These are phyloP conservation scores for Ambrosiella cleistominuta DNA, from an alignment of 2,329 filamentous ascomycete genomes.

Conservation along the genomic window DNA sequence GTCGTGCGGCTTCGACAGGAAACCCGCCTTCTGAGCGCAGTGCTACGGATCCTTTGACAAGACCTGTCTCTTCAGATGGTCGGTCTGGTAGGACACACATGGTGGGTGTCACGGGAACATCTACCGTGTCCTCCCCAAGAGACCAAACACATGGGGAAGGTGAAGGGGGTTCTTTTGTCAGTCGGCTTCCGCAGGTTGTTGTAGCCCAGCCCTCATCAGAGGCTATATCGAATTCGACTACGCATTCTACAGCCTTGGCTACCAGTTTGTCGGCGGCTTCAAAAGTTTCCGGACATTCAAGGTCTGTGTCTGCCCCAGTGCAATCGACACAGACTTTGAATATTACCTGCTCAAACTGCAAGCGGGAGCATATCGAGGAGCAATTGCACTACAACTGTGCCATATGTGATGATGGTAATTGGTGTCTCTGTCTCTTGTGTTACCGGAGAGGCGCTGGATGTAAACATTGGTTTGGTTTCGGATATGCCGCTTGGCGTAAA, in stretches of 20 bases:
- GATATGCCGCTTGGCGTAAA: slow-evolving; percentile 47
- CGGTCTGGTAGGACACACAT: slow-evolving; percentile 46
- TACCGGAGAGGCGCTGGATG: slow-evolving; percentile 66
- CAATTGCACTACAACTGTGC: slow-evolving; percentile 71
- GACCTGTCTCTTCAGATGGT: slow-evolving; percentile 26
- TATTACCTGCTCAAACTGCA: slow-evolving; percentile 56
- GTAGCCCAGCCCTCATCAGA: neutral
- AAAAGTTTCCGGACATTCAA: neutral
- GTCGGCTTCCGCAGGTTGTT: slow-evolving; percentile 5
- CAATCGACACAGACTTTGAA: slow-evolving; percentile 38
- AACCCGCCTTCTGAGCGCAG: slow-evolving; percentile 22
- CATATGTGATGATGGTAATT: slow-evolving; percentile 51
- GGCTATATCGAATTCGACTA: neutral
- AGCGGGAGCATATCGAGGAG: slow-evolving; percentile 59
- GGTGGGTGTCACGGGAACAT: neutral
- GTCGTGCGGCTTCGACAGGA: slow-evolving; percentile 33
- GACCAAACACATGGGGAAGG: slow-evolving; percentile 13
- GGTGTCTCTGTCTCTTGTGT: slow-evolving; percentile 65
- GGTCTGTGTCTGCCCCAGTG: neutral
- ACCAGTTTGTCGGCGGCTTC: neutral
- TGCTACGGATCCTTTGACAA: slow-evolving; percentile 30
- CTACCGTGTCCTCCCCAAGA: slow-evolving; percentile 16
- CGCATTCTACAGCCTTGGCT: too few relatives aligned
- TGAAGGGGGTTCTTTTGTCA: slow-evolving; percentile 7
- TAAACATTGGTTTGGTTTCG: slow-evolving; percentile 77